These are phyloP conservation scores for Porcisia hertigi DNA, from an alignment of 208 protist species.

Conservation along the genomic window DNA sequence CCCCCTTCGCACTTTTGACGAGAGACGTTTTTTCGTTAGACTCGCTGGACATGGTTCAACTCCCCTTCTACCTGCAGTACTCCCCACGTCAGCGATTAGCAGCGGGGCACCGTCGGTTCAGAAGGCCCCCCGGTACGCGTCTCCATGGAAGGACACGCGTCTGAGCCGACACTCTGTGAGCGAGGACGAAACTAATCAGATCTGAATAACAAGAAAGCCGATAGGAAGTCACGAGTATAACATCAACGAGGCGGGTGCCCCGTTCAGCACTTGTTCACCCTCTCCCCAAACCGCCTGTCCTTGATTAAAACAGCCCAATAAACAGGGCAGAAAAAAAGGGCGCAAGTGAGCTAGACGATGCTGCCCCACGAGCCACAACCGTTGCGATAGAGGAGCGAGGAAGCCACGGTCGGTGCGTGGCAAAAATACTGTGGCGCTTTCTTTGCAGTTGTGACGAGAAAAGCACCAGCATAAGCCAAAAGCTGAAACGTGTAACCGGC, in stretches of 20 bases:
- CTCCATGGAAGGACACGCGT: not conserved
- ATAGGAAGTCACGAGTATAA: not conserved
- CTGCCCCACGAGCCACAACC: not conserved
- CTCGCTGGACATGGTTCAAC: constrained; percentile 13
- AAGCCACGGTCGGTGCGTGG: not conserved
- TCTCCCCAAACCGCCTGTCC: not conserved
- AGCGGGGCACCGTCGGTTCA: not conserved
- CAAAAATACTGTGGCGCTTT: not conserved
- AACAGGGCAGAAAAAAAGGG: not conserved
- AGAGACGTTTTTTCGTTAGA: constrained; percentile 14
- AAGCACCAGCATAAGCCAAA: not conserved
- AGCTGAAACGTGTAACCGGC: not conserved
- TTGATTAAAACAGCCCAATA: not conserved
- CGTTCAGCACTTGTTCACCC: not conserved
- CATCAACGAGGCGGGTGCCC: not conserved
- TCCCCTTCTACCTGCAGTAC: not conserved
- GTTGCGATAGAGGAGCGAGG: not conserved
- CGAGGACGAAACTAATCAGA: too few species aligned
- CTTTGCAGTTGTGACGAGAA: not conserved
- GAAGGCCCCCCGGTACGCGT: not conserved
- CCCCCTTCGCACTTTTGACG: constrained; percentile 15
- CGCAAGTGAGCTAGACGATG: not conserved
- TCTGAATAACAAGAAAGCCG: not conserved
- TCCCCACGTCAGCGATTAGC: not conserved
- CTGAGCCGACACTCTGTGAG: not conserved